Evolutionary conservation across 1,139 yeast genomes (phyloP).

Genomic region (Kazachstania sp.): DNA sequence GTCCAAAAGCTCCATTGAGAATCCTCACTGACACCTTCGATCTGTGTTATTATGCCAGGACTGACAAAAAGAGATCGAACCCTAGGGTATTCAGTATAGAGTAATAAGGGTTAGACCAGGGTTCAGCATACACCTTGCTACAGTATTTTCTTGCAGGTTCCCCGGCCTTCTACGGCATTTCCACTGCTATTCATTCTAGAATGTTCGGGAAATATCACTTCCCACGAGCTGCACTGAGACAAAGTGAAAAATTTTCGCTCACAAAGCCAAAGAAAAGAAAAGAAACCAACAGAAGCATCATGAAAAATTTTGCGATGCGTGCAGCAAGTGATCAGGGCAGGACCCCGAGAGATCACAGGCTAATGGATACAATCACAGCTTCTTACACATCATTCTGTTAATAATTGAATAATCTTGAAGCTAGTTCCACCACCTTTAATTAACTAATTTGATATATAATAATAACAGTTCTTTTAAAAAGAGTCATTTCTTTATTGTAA

Average conservation of each 20-base stretch:
- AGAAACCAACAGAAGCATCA: neutral
- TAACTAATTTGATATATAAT: neutral
- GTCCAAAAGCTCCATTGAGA: too few relatives aligned
- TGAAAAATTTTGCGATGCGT: slow-evolving; percentile 1
- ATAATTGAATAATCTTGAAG: neutral
- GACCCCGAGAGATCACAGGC: neutral
- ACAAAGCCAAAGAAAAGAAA: neutral
- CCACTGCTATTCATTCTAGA: neutral
- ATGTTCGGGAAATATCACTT: neutral
- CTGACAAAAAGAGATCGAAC: too few relatives aligned
- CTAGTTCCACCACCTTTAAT: neutral
- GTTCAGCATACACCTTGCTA: too few relatives aligned
- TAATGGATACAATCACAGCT: neutral
- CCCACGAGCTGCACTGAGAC: neutral
- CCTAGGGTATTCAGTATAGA: too few relatives aligned
- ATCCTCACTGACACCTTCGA: too few relatives aligned
- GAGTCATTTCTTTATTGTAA: too few relatives aligned
- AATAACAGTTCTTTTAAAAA: neutral
- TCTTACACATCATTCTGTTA: neutral
- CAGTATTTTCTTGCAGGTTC: too few relatives aligned
- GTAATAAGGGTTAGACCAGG: too few relatives aligned
- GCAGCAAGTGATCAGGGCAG: neutral
- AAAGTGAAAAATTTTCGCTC: neutral
- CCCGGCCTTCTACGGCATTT: too few relatives aligned
- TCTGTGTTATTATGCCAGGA: too few relatives aligned